Evolutionary conservation across 371 early-diverging fungal genomes (phyloP), one percentile per base, ranked within the genome.

Genomic region (Chytridium lagenaria): DNA sequence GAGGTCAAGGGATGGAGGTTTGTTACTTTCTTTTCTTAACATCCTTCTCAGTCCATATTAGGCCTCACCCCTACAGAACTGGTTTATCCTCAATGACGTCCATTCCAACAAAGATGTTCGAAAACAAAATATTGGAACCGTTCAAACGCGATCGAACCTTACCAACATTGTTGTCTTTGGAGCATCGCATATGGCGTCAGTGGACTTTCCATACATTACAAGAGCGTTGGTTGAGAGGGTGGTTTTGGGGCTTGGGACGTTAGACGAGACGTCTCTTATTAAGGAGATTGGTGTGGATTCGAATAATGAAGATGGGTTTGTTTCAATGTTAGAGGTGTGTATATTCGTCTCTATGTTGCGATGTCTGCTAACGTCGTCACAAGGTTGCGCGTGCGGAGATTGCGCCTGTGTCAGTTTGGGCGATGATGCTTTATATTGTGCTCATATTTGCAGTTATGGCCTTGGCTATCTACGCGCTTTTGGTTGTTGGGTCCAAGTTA

Each of bases 101-200:
- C n/a, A n/a, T n/a, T n/a, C n/a, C n/a, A n/a, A n/a, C n/a, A n/a
- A n/a, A n/a, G n/a, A n/a, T n/a, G n/a, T n/a, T n/a, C n/a, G n/a
- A n/a, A n/a, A n/a, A n/a, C n/a, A n/a, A n/a, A n/a, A n/a, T n/a
- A n/a, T n/a, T 70, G 80, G 66, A 84, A 85, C 61, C 5, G 7
- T 34, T 76, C 85, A 83, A 26, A 75, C 81, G 33, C 88, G 83
- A 10, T 83, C 91, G 31, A 93, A 93, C 73, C 80, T 95, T 65
- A 90, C 88, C 0, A 90, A 89, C 79, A 88, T 90, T 0, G 30
- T 89, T 5, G 78, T 93, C 28, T 82, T 86, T 59, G 87, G 91
- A 70, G 91, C 91, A 15, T 89, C 89, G 40, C 95, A 95, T 75
- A 95, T 95, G 95, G 89, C 90, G 0, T 91, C 94, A 26, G 88